Evolutionary conservation across 169 alveolate genomes (phyloP).

Genomic region (Babesia sp.): DNA sequence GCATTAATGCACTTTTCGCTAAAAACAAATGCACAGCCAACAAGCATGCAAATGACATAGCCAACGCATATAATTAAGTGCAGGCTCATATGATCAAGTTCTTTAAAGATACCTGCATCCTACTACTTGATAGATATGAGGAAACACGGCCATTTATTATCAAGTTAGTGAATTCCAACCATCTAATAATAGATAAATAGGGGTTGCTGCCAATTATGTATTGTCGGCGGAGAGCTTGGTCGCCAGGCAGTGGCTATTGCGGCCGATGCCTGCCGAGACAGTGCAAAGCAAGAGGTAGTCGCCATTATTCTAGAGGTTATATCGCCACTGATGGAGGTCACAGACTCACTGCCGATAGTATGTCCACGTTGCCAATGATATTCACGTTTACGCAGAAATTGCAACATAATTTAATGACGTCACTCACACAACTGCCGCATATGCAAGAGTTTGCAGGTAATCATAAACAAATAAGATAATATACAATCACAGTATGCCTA

Average conservation of each 20-base stretch:
- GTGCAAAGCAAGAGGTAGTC: conserved; percentile 18
- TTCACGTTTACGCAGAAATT: conserved; percentile 7
- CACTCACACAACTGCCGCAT: conserved; percentile 44
- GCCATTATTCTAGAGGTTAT: conserved; percentile 30
- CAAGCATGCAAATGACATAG: too few relatives aligned
- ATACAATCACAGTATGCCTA: conserved; percentile 16
- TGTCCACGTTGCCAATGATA: neutral
- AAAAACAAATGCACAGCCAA: too few relatives aligned
- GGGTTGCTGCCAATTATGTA: conserved; percentile 50
- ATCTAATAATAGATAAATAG: neutral
- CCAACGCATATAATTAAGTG: neutral
- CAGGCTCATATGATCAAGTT: conserved; percentile 30
- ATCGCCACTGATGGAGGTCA: conserved; percentile 42
- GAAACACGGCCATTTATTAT: conserved; percentile 26
- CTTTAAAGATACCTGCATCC: conserved; percentile 24
- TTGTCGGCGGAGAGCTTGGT: conserved; percentile 53
- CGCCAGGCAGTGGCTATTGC: conserved; percentile 38
- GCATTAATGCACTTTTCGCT: too few relatives aligned
- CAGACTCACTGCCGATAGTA: conserved; percentile 35
- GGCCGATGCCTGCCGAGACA: conserved; percentile 26
- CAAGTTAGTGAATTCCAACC: conserved; percentile 12
- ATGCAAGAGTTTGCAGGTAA: conserved; percentile 36
- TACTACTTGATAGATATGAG: conserved; percentile 37
- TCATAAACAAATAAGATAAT: neutral
- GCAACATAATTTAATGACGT: conserved; percentile 33